Evolutionary conservation across 176 grass and related monocot genomes (phyloP), one percentile per base, ranked within the genome.

Genomic region (Microstegium vimineum): DNA sequence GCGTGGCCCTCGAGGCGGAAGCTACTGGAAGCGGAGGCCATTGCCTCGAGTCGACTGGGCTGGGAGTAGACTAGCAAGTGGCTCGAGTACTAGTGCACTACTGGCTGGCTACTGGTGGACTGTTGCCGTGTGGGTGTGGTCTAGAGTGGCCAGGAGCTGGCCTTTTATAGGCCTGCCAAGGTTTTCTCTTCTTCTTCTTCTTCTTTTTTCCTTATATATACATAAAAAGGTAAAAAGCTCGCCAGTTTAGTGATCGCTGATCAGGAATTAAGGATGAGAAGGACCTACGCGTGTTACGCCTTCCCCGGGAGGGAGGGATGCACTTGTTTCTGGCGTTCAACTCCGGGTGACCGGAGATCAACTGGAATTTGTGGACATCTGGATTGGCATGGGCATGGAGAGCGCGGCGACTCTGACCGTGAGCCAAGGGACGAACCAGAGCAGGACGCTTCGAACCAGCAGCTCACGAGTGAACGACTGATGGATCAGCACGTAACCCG

Each of bases 291-390:
- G 69, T 83, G 71, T 27, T 27, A 34, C 61, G 81, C n/a, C 59
- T 66, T 14, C 63, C 6, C 65, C 26, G 40, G 10, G 40, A 3
- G 22, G 52, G 8, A 10, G 32, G 10, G 35, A 6, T 8, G 76
- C 62, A 52, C 46, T 68, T 49, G 41, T 79, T 66, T 41, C 18
- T 13, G 77, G 78, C 47, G 34, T 56, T 28, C 78, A 56, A 12
- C 32, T 57, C 20, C 38, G 65, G 14, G 10, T 79, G 59, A 7
- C 57, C 12, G 77, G 77, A 38, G 64, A 35, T 34, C 46, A 34
- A 74, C 45, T 52, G 28, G 28, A n/a, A 33, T 32, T 54, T n/a
- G 72, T 71, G 66, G 33, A 75, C 82, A 84, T 72, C 82, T 84
- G 72, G 70, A 30, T 65, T 26, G 31, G 31, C 25, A 40, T 31